Conservation (phyloP, 345 rosid genomes). For the Populus pruinosa region DNA sequence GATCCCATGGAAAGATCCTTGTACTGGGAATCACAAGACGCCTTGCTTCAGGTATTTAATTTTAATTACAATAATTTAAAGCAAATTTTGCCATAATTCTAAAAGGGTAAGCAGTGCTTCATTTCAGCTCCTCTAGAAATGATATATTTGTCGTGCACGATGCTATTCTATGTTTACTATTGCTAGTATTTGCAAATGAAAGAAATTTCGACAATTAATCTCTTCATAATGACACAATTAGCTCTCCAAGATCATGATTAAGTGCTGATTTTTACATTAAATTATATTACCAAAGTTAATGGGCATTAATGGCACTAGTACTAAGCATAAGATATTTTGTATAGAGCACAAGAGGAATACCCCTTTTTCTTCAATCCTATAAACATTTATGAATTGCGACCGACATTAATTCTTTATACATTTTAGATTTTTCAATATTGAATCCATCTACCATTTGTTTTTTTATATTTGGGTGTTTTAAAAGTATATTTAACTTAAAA, state of each 20-base stretch:
- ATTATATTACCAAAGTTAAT: neutral
- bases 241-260: no score
- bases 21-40: slow-evolving; percentile 47
- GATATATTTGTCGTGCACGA: neutral
- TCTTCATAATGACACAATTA: no score
- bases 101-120: neutral
- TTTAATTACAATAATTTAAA: neutral
- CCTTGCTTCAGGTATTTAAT: slow-evolving; percentile 43
- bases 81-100: neutral
- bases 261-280: no score
- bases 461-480: no score
- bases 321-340: no score
- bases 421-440: neutral
- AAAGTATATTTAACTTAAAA: no score
- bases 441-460: no score
- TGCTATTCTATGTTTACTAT: no score
- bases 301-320: no score
- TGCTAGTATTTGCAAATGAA: no score
- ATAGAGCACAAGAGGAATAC: neutral
- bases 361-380: neutral
- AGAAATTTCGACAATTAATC: neutral
- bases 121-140: neutral
- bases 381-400: neutral
- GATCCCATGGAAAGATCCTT: slow-evolving; percentile 17
- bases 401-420: neutral